Conservation (phyloP, 805 yeast genomes). For the Saccharomycopsis sp. region DNA sequence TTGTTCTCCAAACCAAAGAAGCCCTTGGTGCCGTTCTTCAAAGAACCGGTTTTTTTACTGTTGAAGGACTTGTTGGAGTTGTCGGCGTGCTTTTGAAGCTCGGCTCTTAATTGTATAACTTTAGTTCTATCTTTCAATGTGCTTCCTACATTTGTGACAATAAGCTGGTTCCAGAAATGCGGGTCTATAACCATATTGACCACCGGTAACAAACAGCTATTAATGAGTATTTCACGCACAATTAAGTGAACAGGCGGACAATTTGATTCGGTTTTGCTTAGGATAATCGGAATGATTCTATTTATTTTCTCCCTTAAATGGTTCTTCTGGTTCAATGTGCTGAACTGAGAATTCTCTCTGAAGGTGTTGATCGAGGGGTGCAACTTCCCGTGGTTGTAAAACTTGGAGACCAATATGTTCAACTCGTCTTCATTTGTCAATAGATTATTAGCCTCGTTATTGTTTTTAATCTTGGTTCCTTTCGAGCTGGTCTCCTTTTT, state of each 20-base stretch:
- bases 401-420: slow-evolving; percentile 37
- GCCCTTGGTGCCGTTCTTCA: neutral
- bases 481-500: neutral
- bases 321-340: slow-evolving; percentile 35
- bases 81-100: slow-evolving; percentile 52
- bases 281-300: slow-evolving; percentile 41
- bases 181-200: slow-evolving; percentile 53
- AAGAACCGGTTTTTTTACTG: neutral
- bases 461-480: neutral
- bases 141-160: slow-evolving; percentile 53
- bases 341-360: slow-evolving; percentile 19
- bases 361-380: slow-evolving; percentile 42
- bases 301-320: slow-evolving; percentile 42
- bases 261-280: slow-evolving; percentile 37
- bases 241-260: slow-evolving; percentile 46
- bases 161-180: slow-evolving; percentile 66
- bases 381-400: slow-evolving; percentile 44
- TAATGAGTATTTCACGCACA: slow-evolving; percentile 56
- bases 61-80: slow-evolving; percentile 6
- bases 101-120: slow-evolving; percentile 64
- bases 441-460: neutral
- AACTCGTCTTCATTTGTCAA: slow-evolving; percentile 31
- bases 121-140: slow-evolving; percentile 68
- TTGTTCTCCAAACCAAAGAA: neutral
- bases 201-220: slow-evolving; percentile 49